Evolutionary conservation across 371 early-diverging fungal species (phyloP), one percentile per base, ranked within the genome.

Genomic region (Syncephalastrum contaminatum): DNA sequence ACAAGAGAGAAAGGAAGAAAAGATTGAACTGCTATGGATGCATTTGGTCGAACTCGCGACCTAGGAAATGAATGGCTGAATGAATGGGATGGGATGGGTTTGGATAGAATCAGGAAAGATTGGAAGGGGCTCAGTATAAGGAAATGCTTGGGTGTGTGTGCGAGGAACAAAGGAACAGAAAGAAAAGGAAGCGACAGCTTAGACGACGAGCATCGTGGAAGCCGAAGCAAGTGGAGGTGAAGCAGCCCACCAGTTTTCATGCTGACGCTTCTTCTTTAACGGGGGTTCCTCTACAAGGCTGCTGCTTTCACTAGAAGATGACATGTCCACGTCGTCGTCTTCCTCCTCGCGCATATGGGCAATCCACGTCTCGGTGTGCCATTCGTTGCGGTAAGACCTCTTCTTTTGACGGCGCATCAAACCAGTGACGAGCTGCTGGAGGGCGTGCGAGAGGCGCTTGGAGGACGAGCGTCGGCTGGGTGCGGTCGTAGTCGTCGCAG

Each of bases 241-340:
- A 16, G 60, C 39, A 10, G 60, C 54, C 60, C 60, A 60, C 60
- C 60, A 60, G 40, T 60, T 60, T 43, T 60, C 60, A 27, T 54
- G 20, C 48, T 47, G 36, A 30, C 43, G 42, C 25, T 53, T 44
- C 45, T 16, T 44, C 21, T 44, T 21, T 16, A 44, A 5, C n/a
- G 21, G 21, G 0, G 45, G 45, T 15, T 44, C 21, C 7, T 30
- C 36, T 2, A 30, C 36, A 6, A 30, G 36, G 10, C 36, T 30
- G 36, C 36, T 30, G 36, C 36, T 30, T 30, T 30, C 36, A 10
- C 36, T 30, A 30, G 36, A 30, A 30, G 36, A n/a, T n/a, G 36
- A 30, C 36, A 30, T 30, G 10, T 30, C 36, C 39, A 51, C 51
- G 40, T 19, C 36, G 41, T 22, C 25, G 40, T 52, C 20, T 46